phyloP scores from a whole-genome alignment of 1,284 basidiomycete species.

The Golubevia pallescens region DNA sequence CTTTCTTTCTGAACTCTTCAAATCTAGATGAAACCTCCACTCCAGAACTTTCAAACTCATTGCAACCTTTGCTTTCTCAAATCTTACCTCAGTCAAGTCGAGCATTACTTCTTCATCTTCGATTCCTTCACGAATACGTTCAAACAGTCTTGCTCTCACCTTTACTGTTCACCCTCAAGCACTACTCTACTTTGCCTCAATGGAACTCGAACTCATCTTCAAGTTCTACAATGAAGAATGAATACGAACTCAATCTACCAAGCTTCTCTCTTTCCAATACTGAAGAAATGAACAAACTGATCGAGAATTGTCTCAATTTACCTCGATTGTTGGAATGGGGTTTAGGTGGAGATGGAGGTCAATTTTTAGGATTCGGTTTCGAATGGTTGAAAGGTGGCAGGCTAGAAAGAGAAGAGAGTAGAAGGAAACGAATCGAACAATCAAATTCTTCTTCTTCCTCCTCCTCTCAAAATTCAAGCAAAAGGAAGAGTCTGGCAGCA shows the following conservation, averaged over 20 bases:
- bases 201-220: not conserved
- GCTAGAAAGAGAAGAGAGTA: not conserved
- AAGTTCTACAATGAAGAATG: not conserved
- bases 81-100: too few species aligned
- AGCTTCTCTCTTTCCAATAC: not conserved
- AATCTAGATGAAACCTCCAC: too few species aligned
- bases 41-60: too few species aligned
- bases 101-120: too few species aligned
- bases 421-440: not conserved
- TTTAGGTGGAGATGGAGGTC: not conserved
- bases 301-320: not conserved
- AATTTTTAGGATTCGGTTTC: not conserved
- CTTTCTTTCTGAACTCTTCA: too few species aligned
- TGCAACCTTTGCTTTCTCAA: too few species aligned
- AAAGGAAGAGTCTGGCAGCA: too few species aligned
- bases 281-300: not conserved
- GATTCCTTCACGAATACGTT: too few species aligned
- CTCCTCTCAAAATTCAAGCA: too few species aligned
- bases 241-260: not conserved
- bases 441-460: not conserved
- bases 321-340: not conserved
- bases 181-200: too few species aligned
- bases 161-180: too few species aligned
- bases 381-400: not conserved
- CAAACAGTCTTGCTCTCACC: too few species aligned